Evolutionary conservation across 2,329 filamentous ascomycete species (phyloP), one percentile per base, ranked within the genome.

Genomic region (Gnomoniopsis smithogilvyi): DNA sequence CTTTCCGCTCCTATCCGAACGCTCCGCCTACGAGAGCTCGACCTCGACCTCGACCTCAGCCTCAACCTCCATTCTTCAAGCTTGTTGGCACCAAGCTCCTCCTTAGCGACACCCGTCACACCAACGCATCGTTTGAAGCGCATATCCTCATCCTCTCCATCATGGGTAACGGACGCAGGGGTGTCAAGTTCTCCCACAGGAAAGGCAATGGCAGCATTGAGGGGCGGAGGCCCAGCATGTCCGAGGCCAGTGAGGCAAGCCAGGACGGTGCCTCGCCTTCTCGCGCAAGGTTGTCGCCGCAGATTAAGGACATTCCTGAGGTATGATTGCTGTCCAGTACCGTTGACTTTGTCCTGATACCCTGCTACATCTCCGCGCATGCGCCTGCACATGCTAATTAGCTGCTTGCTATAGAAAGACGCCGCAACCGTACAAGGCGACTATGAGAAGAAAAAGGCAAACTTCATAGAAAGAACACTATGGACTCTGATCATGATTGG

Each of bases 401-500:
- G 22, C 26, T 22, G n/a, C 3, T 33, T 46, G 3, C 12, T 14
- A 22, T 58, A 83, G 78, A 81, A 80, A 66, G 69, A 73, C 12
- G 67, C 72, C 59, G 73, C 77, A 49, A 74, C 78, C 62, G 72
- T 76, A 62, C 72, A 72, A 55, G 73, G 74, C 68, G 95, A 97
- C 63, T 97, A 96, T 74, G 92, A 98, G 72, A 98, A 98, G 85
- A 99, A 99, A 78, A 97, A 96, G 79, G 89, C 92, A 74, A 96
- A 95, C 73, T 98, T 99, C 80, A 90, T 97, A 70, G 96, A 92
- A 43, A 88, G 95, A 69, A 94, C 94, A 56, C 92, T 97, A 81
- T 99, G 95, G 95, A 97, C 92, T 3, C 88, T 99, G 64, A 88
- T 96, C 76, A 99, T 99, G 95, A 96, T 99, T 68, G 90, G 81